Evolutionary conservation across 352 stramenopile species (phyloP), one percentile per base, ranked within the genome.

Genomic region (Phytophthora rubi): DNA sequence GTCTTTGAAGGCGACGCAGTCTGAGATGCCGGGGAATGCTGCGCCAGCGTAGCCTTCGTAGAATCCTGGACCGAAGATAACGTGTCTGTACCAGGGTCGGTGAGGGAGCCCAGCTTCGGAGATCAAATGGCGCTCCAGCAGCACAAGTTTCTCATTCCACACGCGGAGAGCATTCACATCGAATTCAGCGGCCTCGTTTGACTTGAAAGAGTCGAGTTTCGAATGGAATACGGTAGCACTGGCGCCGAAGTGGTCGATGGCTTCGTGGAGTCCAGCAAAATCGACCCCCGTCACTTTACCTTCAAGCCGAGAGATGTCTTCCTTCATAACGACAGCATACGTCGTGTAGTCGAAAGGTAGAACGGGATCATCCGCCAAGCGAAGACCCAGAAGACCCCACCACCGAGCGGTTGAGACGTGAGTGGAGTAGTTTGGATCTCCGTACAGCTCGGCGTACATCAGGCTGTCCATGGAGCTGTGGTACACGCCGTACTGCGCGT

Each of bases 381-480:
- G 75, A 12, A 93, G 64, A 0, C 62, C 74, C 4, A 93, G 26
- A 16, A 91, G 53, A 2, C 80, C 83, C 77, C 86, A 91, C 63
- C 90, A 84, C 1, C 62, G 67, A 12, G 81, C 65, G 12, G 69
- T 73, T 39, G 79, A 71, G 4, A 61, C 52, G 57, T 93, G 81
- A n/a, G 82, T 82, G 3, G 56, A 68, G 55, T 83, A 93, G 6
- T 65, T 59, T 10, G 80, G 82, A 42, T 92, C 82, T 13, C 65
- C 85, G 42, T 80, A 76, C 42, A 55, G 74, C 18, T 92, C 81
- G 21, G 85, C 64, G 63, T 82, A 97, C 57, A 63, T 70, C 58
- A 94, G 76, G 32, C 76, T 92, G 75, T 97, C 89, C 77, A 95
- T 97, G 35, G 81, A 80, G 62, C 76, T 92, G 72, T 97, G 90